phyloP scores from a whole-genome alignment of 2,329 filamentous ascomycete genomes.

The Fusarium napiforme region DNA sequence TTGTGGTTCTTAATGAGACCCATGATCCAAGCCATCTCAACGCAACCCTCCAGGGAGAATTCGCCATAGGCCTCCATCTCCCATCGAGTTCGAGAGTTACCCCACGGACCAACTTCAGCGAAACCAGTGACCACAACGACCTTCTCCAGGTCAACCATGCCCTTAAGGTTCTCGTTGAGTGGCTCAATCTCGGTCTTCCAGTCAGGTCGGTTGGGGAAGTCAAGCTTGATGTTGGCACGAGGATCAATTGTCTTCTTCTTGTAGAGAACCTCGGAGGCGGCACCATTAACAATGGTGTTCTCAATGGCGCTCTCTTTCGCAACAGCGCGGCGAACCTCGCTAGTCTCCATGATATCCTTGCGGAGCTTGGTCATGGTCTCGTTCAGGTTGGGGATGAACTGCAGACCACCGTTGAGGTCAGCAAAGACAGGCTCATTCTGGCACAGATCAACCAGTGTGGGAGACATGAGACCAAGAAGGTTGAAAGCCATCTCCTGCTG shows the following conservation, averaged over 20 bases:
- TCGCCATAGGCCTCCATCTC: conserved; percentile 98
- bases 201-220: conserved; percentile 89
- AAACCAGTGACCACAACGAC: conserved; percentile 98
- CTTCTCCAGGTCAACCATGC: conserved; percentile 98
- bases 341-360: conserved; percentile 94
- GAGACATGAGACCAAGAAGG: conserved; percentile 93
- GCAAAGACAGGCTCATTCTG: conserved; percentile 96
- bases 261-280: conserved; percentile 90
- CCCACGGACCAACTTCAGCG: conserved; percentile 95
- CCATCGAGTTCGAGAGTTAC: conserved; percentile 97
- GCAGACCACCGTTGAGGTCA: conserved; percentile 95
- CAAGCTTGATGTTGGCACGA: conserved; percentile 97
- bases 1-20: conserved; percentile 99
- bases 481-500: conserved; percentile 99
- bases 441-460: conserved; percentile 92
- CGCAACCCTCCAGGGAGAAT: conserved; percentile 96
- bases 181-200: conserved; percentile 93
- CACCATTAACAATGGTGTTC: conserved; percentile 96
- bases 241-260: conserved; percentile 94
- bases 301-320: conserved; percentile 96
- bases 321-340: conserved; percentile 91
- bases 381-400: conserved; percentile 97
- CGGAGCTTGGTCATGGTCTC: conserved; percentile 92
- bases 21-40: conserved; percentile 99
- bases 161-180: conserved; percentile 87